Evolutionary conservation across 805 yeast genomes (phyloP), one percentile per base, ranked within the genome.

Genomic region (Candida nanaspora): DNA sequence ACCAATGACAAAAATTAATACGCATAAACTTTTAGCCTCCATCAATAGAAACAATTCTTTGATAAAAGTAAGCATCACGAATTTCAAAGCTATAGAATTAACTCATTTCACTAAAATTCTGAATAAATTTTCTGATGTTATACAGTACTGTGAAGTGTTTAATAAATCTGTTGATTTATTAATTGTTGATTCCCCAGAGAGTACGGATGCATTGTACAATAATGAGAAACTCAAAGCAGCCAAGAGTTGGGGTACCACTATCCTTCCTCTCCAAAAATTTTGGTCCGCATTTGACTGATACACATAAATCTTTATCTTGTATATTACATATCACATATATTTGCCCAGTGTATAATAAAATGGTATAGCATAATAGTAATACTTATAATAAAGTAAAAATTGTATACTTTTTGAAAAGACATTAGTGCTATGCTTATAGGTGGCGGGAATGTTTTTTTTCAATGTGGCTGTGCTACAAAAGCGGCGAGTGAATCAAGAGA

Each of bases 161-260:
- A 73, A 70, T 9, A 57, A 66, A 9, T 61, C 63, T 6, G 61
- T 81, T 22, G 83, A 82, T 43, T 50, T 82, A 6, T 62, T 86
- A 30, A 60, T 86, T 1, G 61, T 72, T 37, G 47, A 51, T 22
- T 9, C 22, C 6, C 47, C 43, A 20, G 44, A 46, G 2, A 36
- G 45, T 21, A 40, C 46, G 5, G 11, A 10, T 31, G 34, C 9
- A 10, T 16, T n/a, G 3, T 26, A 19, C 10, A 27, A 26, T 11
- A 45, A 46, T 11, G 44, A 49, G 20, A 59, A 59, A 41, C 41
- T 53, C 14, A 48, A 47, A 14, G 52, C 59, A 11, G 40, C 41
- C 10, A 46, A 47, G 33, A 3, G 11, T 3, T 59, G 63, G 64
- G 44, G 42, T 4, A 40, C 41, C 28, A 47, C 33, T 16, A 41